A percentile compares a stretch with the other conserved stretches of the same genome.
phyloP scores from a whole-genome alignment of 495 filamentous ascomycete genomes.

The Hypoxylon rickii region DNA sequence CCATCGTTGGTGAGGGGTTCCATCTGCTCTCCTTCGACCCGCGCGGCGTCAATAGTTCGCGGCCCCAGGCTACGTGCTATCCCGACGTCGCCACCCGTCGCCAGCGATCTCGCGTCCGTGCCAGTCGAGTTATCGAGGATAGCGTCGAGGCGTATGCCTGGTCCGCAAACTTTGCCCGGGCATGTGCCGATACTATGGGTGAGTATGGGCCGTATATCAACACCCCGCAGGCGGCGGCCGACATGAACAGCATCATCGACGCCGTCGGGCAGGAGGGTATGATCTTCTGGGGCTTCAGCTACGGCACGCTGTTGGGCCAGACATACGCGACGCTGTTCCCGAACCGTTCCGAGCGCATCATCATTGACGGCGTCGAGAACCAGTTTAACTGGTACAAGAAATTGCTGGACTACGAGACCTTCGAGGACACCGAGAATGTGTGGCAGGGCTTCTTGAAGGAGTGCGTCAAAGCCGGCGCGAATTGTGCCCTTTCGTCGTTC shows the following conservation, averaged over 20 bases:
- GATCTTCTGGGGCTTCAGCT: slow-evolving; percentile 68
- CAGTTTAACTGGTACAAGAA: slow-evolving; percentile 45
- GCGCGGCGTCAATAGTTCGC: slow-evolving; percentile 49
- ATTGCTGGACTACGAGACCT: slow-evolving; percentile 32
- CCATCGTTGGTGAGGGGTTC: slow-evolving; percentile 49
- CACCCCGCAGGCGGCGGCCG: slow-evolving; percentile 54
- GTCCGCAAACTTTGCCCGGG: slow-evolving; percentile 42
- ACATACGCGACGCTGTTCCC: slow-evolving; percentile 55
- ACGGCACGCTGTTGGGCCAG: slow-evolving; percentile 65
- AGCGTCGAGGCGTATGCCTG: slow-evolving; percentile 49
- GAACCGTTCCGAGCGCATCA: slow-evolving; percentile 44
- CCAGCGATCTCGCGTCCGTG: slow-evolving; percentile 32
- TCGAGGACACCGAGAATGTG: slow-evolving; percentile 44
- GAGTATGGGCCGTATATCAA: slow-evolving; percentile 48
- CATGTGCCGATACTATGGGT: slow-evolving; percentile 50
- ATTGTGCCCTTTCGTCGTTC: slow-evolving; percentile 42
- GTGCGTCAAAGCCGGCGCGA: slow-evolving; percentile 45
- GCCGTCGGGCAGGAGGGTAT: slow-evolving; percentile 49
- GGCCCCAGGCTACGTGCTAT: slow-evolving; percentile 46
- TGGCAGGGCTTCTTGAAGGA: slow-evolving; percentile 49
- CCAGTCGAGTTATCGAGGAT: slow-evolving; percentile 35
- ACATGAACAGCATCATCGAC: slow-evolving; percentile 56
- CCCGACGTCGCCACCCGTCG: slow-evolving; percentile 34
- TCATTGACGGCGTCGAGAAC: slow-evolving; percentile 51
- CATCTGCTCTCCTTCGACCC: slow-evolving; percentile 53